Percentiles rank a stretch among this genome's conserved stretches.
Evolutionary conservation across 2,329 filamentous ascomycete genomes (phyloP).

Genomic region (Cryphonectria parasitica): DNA sequence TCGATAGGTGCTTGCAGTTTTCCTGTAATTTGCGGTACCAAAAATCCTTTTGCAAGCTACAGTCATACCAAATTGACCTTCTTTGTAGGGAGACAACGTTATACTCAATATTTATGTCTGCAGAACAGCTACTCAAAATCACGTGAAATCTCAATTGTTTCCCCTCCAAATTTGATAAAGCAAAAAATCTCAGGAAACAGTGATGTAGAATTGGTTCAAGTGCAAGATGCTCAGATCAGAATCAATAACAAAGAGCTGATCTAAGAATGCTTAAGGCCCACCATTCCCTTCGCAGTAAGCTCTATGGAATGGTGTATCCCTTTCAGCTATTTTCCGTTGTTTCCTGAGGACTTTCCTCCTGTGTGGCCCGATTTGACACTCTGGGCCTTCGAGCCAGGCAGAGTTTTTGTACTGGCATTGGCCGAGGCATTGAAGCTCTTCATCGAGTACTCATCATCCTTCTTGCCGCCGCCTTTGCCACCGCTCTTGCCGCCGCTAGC

Average conservation of each 20-base stretch:
- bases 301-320: neutral
- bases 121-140: no score
- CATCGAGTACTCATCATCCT: neutral
- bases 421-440: slow-evolving; percentile 4
- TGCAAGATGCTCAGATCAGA: neutral
- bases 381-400: slow-evolving; percentile 7
- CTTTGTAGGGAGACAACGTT: no score
- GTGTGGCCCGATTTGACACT: slow-evolving; percentile 1
- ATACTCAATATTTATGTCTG: no score
- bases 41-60: no score
- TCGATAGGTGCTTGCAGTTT: fast-evolving
- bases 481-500: neutral
- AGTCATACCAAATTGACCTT: no score
- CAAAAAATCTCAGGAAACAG: no score
- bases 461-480: neutral
- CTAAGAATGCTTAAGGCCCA: neutral
- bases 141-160: neutral
- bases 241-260: neutral
- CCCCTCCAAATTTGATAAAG: no score
- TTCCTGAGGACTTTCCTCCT: neutral
- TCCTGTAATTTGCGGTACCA: no score
- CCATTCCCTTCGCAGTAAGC: no score
- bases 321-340: neutral
- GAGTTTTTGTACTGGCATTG: slow-evolving; percentile 3
- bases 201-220: neutral